These are phyloP conservation scores for Caloboletus inedulis DNA, from an alignment of 1,284 basidiomycete genomes.

Conservation along the genomic window DNA sequence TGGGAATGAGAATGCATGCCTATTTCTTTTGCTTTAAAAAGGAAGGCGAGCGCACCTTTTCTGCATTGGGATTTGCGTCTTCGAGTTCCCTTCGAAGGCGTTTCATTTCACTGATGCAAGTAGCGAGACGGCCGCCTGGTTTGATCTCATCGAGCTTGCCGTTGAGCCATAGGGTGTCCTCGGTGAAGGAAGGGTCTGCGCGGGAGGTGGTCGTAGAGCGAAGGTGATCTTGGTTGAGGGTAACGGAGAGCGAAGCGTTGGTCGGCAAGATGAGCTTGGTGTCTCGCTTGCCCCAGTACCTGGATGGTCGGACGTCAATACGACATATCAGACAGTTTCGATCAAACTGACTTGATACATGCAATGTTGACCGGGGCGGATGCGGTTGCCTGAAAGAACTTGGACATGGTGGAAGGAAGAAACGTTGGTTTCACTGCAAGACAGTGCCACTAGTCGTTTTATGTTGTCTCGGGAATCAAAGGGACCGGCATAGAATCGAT, in stretches of 20 bases:
- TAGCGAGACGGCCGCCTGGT: constrained; percentile 72
- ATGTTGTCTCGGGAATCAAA: constrained; percentile 19
- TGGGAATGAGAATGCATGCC: constrained; percentile 3
- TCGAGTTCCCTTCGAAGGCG: constrained; percentile 75
- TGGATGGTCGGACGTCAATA: constrained; percentile 38
- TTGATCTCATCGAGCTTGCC: constrained; percentile 89
- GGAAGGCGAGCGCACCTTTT: constrained; percentile 53
- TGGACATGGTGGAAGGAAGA: constrained; percentile 44
- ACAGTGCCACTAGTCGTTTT: neutral
- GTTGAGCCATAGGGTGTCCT: constrained; percentile 90
- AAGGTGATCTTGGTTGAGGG: constrained; percentile 94
- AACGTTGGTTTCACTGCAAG: constrained; percentile 6
- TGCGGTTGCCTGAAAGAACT: constrained; percentile 79
- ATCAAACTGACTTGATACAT: constrained; percentile 78
- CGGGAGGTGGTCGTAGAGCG: constrained; percentile 92
- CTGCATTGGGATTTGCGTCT: constrained; percentile 56
- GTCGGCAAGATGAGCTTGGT: constrained; percentile 94
- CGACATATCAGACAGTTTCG: constrained; percentile 10
- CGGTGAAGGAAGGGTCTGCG: constrained; percentile 68
- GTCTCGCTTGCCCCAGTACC: constrained; percentile 99
- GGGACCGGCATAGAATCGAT: constrained; percentile 3
- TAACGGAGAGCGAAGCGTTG: constrained; percentile 96
- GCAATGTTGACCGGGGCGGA: constrained; percentile 97
- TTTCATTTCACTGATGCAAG: constrained; percentile 90
- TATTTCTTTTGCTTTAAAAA: neutral